Conservation (phyloP, 805 yeast genomes). For the Barnettozyma sp. region DNA sequence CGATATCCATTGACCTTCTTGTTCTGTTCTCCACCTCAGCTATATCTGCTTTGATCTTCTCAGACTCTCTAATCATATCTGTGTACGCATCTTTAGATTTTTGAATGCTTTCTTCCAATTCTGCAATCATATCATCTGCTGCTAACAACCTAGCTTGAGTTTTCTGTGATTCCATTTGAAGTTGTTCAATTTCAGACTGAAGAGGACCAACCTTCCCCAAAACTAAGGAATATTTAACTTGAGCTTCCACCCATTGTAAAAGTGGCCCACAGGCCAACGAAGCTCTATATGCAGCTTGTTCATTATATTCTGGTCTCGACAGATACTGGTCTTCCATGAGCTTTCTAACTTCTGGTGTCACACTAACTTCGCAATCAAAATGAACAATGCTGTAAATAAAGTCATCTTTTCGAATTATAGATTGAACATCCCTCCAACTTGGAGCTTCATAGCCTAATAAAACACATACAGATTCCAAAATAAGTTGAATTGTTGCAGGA, state of each 20-base stretch:
- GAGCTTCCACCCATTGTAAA: conserved; percentile 84
- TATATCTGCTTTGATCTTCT: conserved; percentile 69
- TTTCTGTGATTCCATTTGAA: conserved; percentile 55
- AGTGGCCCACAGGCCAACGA: conserved; percentile 95
- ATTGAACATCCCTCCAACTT: conserved; percentile 79
- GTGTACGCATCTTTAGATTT: conserved; percentile 64
- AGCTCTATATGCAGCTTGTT: conserved; percentile 74
- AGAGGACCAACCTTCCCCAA: conserved; percentile 70
- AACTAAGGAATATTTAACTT: conserved; percentile 67
- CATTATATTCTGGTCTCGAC: conserved; percentile 56
- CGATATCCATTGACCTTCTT: conserved; percentile 50
- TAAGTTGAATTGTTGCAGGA: conserved; percentile 77
- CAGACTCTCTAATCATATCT: conserved; percentile 68
- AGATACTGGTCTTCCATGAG: conserved; percentile 57
- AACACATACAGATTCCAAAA: conserved; percentile 82
- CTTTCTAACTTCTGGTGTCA: conserved; percentile 45
- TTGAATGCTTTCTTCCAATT: conserved; percentile 64
- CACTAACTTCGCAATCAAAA: conserved; percentile 55
- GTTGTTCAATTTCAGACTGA: conserved; percentile 48
- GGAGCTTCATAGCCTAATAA: conserved; percentile 63
- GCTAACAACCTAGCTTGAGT: conserved; percentile 68
- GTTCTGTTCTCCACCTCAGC: conserved; percentile 51
- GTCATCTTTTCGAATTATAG: conserved; percentile 75
- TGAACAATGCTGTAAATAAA: conserved; percentile 77
- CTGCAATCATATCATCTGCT: conserved; percentile 73